These are phyloP conservation scores for Pisolithus tinctorius DNA, from an alignment of 768 basidiomycete genomes.

Conservation along the genomic window DNA sequence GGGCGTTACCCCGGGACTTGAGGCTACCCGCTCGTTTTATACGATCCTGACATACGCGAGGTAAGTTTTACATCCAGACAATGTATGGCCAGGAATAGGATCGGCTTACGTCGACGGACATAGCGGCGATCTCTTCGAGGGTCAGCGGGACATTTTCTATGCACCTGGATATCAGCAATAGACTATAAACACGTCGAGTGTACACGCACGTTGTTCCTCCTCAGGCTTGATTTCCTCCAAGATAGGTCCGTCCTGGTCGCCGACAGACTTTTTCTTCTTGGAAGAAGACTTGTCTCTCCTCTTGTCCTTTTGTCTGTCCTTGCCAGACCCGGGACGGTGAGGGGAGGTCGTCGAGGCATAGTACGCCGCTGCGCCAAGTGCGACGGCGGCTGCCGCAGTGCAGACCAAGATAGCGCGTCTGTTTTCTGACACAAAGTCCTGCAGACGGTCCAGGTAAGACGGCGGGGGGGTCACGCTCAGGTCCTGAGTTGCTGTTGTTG, in stretches of 20 bases:
- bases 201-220: slow-evolving; percentile 26
- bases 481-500: background rate
- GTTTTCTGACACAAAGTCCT: slow-evolving; percentile 68
- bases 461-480: slow-evolving; percentile 4
- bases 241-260: slow-evolving; percentile 64
- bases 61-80: slow-evolving; percentile 3
- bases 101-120: slow-evolving; percentile 50
- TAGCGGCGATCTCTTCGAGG: slow-evolving; percentile 46
- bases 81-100: background rate
- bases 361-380: slow-evolving; percentile 65
- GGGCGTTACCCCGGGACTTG: slow-evolving; percentile 66
- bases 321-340: slow-evolving; percentile 27
- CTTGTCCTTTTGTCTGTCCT: slow-evolving; percentile 44
- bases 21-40: slow-evolving; percentile 52
- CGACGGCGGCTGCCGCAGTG: slow-evolving; percentile 63
- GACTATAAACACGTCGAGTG: background rate
- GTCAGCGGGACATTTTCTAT: slow-evolving; percentile 40
- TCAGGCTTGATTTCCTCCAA: slow-evolving; percentile 65
- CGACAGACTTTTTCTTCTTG: slow-evolving; percentile 56
- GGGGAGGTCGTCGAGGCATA: slow-evolving; percentile 56
- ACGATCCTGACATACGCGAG: slow-evolving; percentile 46
- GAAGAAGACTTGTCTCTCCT: slow-evolving; percentile 32
- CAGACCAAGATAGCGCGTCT: slow-evolving; percentile 70
- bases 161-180: slow-evolving; percentile 8
- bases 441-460: slow-evolving; percentile 53